Evolutionary conservation across 441 rosid genomes (phyloP), one percentile per base, ranked within the genome.

Genomic region (Mallotus japonicus): DNA sequence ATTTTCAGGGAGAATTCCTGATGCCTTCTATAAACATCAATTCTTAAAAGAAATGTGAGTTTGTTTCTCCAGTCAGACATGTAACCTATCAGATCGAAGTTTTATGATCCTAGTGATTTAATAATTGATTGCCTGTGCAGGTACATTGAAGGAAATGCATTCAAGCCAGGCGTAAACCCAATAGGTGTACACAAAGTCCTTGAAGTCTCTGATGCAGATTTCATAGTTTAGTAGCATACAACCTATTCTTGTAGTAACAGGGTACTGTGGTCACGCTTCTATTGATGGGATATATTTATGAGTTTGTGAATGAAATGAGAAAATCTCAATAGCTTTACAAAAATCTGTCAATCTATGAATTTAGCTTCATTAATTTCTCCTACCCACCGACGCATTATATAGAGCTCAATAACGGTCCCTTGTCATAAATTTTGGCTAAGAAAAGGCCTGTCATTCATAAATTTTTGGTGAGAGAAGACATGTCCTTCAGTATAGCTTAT

Each of bases 81-180:
- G 40, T 46, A 69, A 51, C 40, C 37, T 28, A 2, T 14, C 16
- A 11, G 19, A 71, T 22, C 62, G 63, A 62, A 32, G 2, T 58
- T 40, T 47, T 28, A 28, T 16, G 6, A 11, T 20, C 28, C 46
- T 5, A 22, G 53, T 56, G 44, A 62, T 66, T 24, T 53, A 12
- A 9, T 17, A 62, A 19, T 67, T 60, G 54, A 53, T 60, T 76
- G 58, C 77, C 44, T 74, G 70, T 47, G 54, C 81, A 93, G 96
- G 96, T 87, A 87, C 81, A 78, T 90, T 42, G 93, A 92, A 81
- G 96, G 96, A 72, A 93, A 89, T 78, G 79, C 88, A 9, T 92
- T 90, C 83, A 78, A 80, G 83, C 79, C 81, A 50, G 90, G 88
- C n/a, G 88, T 73, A 20, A 87, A 87, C 73, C 89, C 92, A 8